Evolutionary conservation across 2,329 filamentous ascomycete genomes (phyloP), one percentile per base, ranked within the genome.

Genomic region (Colletotrichum costaricense): DNA sequence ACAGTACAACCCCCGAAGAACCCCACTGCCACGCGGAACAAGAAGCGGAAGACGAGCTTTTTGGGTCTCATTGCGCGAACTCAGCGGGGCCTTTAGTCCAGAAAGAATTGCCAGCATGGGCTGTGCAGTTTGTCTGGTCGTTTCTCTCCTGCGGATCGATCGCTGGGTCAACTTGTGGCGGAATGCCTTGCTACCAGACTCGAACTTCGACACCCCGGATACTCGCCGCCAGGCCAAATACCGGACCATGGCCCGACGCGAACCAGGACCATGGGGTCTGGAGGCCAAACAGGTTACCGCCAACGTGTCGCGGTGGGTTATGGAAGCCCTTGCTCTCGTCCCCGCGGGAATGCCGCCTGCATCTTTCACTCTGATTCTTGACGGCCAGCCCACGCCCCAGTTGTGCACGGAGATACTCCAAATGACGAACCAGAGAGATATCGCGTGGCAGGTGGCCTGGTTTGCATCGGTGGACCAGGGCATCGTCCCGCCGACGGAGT

Each of bases 401-500:
- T 3, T 55, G 5, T 49, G 35, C n/a, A 22, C 59, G 0, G 28
- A 64, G 4, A 22, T 73, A 1, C 62, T 73, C n/a, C 66, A 46
- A 19, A 46, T 4, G 1, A 11, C 46, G 4, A 5, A 69, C 3
- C 66, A 65, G 5, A 60, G 55, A 16, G 66, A 73, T 9, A 49
- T 67, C 11, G 60, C 38, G 1, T 73, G 70, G 70, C 54, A 58
- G 24, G 22, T 4, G 1, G 66, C 66, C 7, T 60, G 64, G 46
- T 16, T 56, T 14, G 69, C 22, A 11, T 55, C 33, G 2, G 35
- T 56, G 5, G n/a, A n/a, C 6, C 35, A 8, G 3, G 38, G 64
- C 12, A 52, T 54, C 2, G 14, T 66, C 26, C n/a, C 54, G 9
- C 26, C 24, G 3, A 19, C 63, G n/a, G 26, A 38, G 38, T 28